Evolutionary conservation across 495 filamentous ascomycete genomes (phyloP).

Genomic region (Hypoxylon lienhwacheense): DNA sequence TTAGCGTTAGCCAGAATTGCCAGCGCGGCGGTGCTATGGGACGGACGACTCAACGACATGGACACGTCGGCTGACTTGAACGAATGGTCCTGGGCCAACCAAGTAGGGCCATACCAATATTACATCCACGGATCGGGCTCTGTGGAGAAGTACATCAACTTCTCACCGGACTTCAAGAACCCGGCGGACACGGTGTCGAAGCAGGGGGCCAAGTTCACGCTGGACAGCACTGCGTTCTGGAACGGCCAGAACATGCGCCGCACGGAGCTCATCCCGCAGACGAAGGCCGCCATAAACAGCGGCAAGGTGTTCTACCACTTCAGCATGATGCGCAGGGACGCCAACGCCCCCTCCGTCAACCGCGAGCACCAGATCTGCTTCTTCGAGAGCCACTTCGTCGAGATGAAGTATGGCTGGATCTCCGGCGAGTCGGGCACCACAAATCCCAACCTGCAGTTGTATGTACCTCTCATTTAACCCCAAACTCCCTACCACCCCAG

Average conservation of each 20-base stretch:
- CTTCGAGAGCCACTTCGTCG: slow-evolving; percentile 71
- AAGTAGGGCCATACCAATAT: slow-evolving; percentile 71
- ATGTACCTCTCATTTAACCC: slow-evolving; percentile 7
- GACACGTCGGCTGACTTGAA: slow-evolving; percentile 52
- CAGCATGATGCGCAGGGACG: slow-evolving; percentile 55
- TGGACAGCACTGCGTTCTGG: slow-evolving; percentile 63
- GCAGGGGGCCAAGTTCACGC: slow-evolving; percentile 65
- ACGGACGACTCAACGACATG: slow-evolving; percentile 64
- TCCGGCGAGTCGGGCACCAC: slow-evolving; percentile 58
- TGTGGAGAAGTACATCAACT: slow-evolving; percentile 61
- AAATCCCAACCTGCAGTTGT: slow-evolving; percentile 53
- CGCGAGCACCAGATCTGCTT: slow-evolving; percentile 72
- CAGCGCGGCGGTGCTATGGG: slow-evolving; percentile 56
- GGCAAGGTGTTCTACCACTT: slow-evolving; percentile 69
- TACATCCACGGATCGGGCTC: slow-evolving; percentile 66
- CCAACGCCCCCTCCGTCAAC: slow-evolving; percentile 59
- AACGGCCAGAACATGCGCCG: slow-evolving; percentile 62
- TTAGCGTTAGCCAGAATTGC: slow-evolving; percentile 26
- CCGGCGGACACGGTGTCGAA: slow-evolving; percentile 59
- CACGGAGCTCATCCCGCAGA: slow-evolving; percentile 67
- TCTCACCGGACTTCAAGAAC: slow-evolving; percentile 59
- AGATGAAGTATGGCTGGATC: slow-evolving; percentile 70
- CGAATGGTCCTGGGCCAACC: slow-evolving; percentile 65
- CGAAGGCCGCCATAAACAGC: slow-evolving; percentile 57
- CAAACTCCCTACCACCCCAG: not conserved